Evolutionary conservation across 78 protist genomes (phyloP).

Genomic region (Dictyostelium brefeldianum): DNA sequence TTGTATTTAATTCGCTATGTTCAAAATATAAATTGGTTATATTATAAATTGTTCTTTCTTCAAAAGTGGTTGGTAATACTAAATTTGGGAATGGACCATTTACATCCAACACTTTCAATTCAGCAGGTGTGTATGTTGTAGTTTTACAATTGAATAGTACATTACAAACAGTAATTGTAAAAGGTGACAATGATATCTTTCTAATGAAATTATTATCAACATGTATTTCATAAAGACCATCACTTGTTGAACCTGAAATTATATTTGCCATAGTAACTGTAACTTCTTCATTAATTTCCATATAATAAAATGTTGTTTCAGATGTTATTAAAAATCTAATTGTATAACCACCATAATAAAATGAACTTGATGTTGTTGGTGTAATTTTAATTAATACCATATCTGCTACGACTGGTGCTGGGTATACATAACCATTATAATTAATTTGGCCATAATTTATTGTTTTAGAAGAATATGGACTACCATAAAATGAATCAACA

Average conservation of each 20-base stretch:
- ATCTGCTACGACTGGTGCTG: not conserved
- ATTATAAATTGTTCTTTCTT: not conserved
- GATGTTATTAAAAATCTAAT: not conserved
- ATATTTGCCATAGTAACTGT: not conserved
- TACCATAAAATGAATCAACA: not conserved
- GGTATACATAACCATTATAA: no score
- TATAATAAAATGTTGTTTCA: not conserved
- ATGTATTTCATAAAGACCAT: not conserved
- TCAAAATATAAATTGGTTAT: not conserved
- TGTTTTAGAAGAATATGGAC: not conserved
- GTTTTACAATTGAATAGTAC: not conserved
- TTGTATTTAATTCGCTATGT: not conserved
- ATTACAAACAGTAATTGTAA: not conserved
- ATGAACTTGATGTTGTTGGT: not conserved
- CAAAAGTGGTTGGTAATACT: not conserved
- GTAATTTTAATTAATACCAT: not conserved
- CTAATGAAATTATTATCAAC: not conserved
- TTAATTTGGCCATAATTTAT: no score
- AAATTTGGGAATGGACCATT: conserved; percentile 7
- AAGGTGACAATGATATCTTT: not conserved
- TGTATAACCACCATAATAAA: not conserved
- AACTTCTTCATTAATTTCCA: not conserved
- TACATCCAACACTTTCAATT: not conserved
- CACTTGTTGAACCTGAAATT: not conserved
- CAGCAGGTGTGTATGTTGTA: not conserved